These are phyloP conservation scores for Cymbidium sinense DNA, from an alignment of 106 monocot genomes.

Conservation along the genomic window DNA sequence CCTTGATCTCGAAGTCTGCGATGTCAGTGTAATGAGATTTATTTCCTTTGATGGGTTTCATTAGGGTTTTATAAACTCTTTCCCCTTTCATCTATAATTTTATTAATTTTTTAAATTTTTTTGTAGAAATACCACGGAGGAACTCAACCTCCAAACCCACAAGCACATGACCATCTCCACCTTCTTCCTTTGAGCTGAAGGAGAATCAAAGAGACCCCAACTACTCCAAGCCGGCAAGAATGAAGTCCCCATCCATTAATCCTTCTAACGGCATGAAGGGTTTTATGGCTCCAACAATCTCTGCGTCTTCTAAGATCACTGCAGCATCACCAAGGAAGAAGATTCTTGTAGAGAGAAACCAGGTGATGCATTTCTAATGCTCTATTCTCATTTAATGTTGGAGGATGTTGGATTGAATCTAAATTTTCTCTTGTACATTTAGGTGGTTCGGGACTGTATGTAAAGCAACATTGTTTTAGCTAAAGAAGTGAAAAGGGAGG, in stretches of 20 bases:
- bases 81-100: not conserved
- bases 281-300: conserved; percentile 94
- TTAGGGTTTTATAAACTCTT: not conserved
- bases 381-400: not conserved
- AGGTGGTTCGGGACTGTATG: conserved; percentile 2
- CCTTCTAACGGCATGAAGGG: conserved; percentile 41
- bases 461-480: not conserved
- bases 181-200: conserved; percentile 34
- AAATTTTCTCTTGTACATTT: not conserved
- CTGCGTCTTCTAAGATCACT: conserved; percentile 52
- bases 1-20: conserved; percentile 12
- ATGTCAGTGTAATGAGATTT: conserved; percentile 10
- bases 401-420: not conserved
- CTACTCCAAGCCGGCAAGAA: conserved; percentile 10
- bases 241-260: conserved; percentile 24
- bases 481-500: conserved; percentile 2
- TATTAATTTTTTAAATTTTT: not conserved
- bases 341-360: conserved; percentile 65
- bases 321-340: conserved; percentile 37
- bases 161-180: not conserved
- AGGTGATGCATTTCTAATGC: conserved; percentile 11
- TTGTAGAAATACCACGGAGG: conserved; percentile 35
- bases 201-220: conserved; percentile 44
- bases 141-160: conserved; percentile 16
- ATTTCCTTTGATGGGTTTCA: not conserved